A percentile compares a stretch with the other conserved stretches of the same genome.
These are phyloP conservation scores for Blastobotrys peoriensis DNA, from an alignment of 805 yeast species.

Conservation along the genomic window DNA sequence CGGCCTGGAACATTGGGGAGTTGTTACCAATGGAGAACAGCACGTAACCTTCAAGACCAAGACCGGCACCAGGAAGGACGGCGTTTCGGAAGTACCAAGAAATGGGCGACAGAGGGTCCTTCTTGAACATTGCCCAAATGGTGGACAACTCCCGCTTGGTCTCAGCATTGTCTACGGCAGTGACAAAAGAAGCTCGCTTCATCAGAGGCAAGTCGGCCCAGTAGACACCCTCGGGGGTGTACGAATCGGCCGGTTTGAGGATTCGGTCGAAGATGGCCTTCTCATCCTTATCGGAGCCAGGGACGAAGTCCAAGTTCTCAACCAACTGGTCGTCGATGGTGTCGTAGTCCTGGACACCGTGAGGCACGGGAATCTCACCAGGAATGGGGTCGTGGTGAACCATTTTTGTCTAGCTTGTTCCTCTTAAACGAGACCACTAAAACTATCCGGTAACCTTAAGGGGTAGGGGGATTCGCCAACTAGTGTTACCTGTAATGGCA, in stretches of 20 bases:
- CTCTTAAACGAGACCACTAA: too few species aligned
- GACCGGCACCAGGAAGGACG: constrained; percentile 35
- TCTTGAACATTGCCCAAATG: constrained; percentile 24
- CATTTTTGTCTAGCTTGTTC: background rate
- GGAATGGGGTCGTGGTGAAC: constrained; percentile 30
- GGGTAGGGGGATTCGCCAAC: too few species aligned
- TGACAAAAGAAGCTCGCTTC: constrained; percentile 26
- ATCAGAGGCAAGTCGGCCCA: constrained; percentile 34
- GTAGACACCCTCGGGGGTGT: constrained; percentile 30
- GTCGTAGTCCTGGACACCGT: constrained; percentile 32
- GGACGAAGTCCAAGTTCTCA: constrained; percentile 21
- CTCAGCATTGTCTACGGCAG: constrained; percentile 25
- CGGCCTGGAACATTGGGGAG: constrained; percentile 26
- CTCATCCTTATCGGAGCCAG: constrained; percentile 27
- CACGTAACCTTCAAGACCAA: constrained; percentile 34
- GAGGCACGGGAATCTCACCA: constrained; percentile 33
- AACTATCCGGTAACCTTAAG: too few species aligned
- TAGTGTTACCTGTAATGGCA: too few species aligned
- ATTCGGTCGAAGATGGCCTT: constrained; percentile 30
- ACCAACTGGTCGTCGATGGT: constrained; percentile 24
- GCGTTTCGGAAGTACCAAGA: constrained; percentile 32
- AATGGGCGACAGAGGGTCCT: constrained; percentile 32
- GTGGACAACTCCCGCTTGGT: constrained; percentile 23
- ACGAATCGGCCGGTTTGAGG: constrained; percentile 31
- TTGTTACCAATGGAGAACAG: constrained; percentile 34